Evolutionary conservation across 2,329 filamentous ascomycete species (phyloP), one percentile per base, ranked within the genome.

Genomic region (Cladosporium phlei): DNA sequence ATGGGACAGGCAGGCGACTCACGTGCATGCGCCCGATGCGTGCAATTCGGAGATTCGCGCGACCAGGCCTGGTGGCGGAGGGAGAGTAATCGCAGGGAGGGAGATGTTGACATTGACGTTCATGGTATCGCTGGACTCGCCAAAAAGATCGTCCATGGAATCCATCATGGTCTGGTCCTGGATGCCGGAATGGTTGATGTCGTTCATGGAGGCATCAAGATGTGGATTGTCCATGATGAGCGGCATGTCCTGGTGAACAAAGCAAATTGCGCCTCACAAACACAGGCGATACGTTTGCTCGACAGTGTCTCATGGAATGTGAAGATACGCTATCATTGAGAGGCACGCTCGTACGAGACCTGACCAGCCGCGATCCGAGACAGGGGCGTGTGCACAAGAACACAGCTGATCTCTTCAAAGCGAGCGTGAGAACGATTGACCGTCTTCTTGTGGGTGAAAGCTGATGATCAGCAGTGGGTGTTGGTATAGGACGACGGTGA

Each of bases 21-120:
- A 93, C 88, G 89, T 85, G 73, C 83, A 88, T 64, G 86, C 93
- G 12, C 88, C 88, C 49, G 79, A 79, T 48, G 77, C 72, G 54
- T 85, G 80, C 56, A 93, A 73, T 59, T 94, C 86, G 63, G 93
- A 86, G 28, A 95, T 67, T 47, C 86, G 79, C 59, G 83, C 79
- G 25, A 81, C 76, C 16, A 95, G 75, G 47, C 84, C 80, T 74
- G 10, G 76, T 72, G 22, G 77, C 8, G 58, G 72, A 3, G 73
- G 66, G 5, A 72, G 57, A 16, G 32, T 29, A 12, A 38, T 22
- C 8, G 37, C 19, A 19, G 77, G 68, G 17, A 82, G 66, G 10
- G 76, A 69, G 12, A 85, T 74, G 52, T 78, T 63, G 55, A 79
- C 77, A 62, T 80, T 77, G 53, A 81, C 77, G 62, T 66, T 59